Evolutionary conservation across 202 grass and related monocot species (phyloP).

Genomic region (Zizania palustris): DNA sequence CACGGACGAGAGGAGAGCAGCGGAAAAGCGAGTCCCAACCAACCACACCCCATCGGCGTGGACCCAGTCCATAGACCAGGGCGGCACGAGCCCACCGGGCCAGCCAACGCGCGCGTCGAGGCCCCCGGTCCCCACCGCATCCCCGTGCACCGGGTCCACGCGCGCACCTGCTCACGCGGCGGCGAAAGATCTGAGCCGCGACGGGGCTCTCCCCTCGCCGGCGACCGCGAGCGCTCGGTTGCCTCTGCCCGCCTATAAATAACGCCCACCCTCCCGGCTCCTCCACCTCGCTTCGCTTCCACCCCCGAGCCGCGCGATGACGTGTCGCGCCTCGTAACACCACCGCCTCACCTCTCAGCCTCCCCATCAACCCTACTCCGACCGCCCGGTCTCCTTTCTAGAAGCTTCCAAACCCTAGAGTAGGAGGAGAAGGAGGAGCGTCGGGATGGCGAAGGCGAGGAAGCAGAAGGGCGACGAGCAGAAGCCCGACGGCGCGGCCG

Average conservation of each 20-base stretch:
- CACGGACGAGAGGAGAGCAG: neutral
- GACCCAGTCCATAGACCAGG: slow-evolving; percentile 21
- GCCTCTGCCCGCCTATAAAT: slow-evolving; percentile 35
- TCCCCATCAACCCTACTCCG: slow-evolving; percentile 28
- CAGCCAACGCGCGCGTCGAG: slow-evolving; percentile 15
- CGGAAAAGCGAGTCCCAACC: neutral
- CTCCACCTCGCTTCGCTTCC: neutral
- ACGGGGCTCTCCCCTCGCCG: slow-evolving; percentile 44
- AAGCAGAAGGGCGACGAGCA: slow-evolving; percentile 86
- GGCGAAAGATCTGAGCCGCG: slow-evolving; percentile 62
- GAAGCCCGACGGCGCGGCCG: slow-evolving; percentile 46
- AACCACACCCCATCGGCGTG: neutral
- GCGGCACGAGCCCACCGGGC: neutral
- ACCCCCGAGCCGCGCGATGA: slow-evolving; percentile 41
- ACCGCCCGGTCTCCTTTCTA: slow-evolving; percentile 32
- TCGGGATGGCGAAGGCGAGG: slow-evolving; percentile 84
- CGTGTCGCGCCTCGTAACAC: slow-evolving; percentile 38
- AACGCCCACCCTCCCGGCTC: neutral
- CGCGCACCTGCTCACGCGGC: neutral
- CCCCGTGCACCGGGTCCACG: slow-evolving; percentile 42
- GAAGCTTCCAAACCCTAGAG: slow-evolving; percentile 55
- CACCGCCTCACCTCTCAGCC: slow-evolving; percentile 34
- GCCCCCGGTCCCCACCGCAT: slow-evolving; percentile 1
- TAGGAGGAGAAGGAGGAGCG: slow-evolving; percentile 28
- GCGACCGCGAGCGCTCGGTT: slow-evolving; percentile 30